Conservation (phyloP, 2,329 filamentous ascomycete species). For the Aplosporella prunicola region DNA sequence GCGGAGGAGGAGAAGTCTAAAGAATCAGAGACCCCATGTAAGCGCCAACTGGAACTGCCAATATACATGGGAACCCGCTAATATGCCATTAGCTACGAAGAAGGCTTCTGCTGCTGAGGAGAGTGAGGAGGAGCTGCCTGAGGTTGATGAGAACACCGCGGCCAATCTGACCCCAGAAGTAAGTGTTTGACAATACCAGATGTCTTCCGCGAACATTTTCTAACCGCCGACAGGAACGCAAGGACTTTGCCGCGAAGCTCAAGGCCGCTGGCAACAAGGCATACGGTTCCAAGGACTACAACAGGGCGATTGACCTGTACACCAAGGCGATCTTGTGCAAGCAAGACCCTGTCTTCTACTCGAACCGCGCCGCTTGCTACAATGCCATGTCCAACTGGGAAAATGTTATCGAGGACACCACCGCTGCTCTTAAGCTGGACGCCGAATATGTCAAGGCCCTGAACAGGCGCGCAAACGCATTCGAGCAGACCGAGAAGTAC, state of each 20-base stretch:
- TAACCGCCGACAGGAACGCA: constrained; percentile 55
- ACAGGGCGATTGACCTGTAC: constrained; percentile 88
- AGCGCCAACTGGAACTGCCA: background rate
- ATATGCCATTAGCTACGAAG: constrained; percentile 21
- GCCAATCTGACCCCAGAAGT: constrained; percentile 35
- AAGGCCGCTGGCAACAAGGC: constrained; percentile 96
- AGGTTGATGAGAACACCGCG: constrained; percentile 40
- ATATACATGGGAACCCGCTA: background rate
- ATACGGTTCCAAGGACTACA: constrained; percentile 89
- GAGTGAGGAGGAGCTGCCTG: constrained; percentile 37
- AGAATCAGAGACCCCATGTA: constrained; percentile 22
- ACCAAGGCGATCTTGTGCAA: constrained; percentile 94
- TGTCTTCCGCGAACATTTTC: background rate
- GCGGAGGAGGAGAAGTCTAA: constrained; percentile 41
- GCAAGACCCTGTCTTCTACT: constrained; percentile 96
- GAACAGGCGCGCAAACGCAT: constrained; percentile 92
- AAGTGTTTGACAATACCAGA: constrained; percentile 5
- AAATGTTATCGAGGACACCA: constrained; percentile 94
- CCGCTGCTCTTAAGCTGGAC: constrained; percentile 85
- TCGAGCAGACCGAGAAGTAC: constrained; percentile 84
- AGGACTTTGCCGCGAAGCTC: constrained; percentile 79
- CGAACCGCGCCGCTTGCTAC: constrained; percentile 94
- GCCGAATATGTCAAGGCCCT: constrained; percentile 95
- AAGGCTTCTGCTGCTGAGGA: constrained; percentile 29
- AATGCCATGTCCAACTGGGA: constrained; percentile 90